These are phyloP conservation scores for Aspergillus coremiiformis DNA, from an alignment of 495 filamentous ascomycete genomes.

Conservation along the genomic window DNA sequence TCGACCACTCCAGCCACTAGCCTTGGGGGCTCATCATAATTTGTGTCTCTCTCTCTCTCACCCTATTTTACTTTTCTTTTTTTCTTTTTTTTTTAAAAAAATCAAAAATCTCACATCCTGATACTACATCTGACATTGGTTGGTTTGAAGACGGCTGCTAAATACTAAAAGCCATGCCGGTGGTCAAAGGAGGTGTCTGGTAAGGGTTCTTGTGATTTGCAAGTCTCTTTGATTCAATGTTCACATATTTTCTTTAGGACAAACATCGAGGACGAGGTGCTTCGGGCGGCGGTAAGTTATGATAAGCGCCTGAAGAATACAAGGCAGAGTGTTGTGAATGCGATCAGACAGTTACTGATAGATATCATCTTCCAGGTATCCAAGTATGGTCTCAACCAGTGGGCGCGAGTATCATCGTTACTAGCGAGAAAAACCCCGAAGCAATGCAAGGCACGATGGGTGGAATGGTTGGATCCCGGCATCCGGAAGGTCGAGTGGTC, in stretches of 20 bases:
- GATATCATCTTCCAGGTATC: constrained; percentile 51
- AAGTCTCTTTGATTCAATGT: constrained; percentile 6
- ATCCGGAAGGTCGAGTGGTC: constrained; percentile 99
- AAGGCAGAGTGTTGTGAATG: background rate
- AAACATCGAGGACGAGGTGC: constrained; percentile 86
- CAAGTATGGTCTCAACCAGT: constrained; percentile 97
- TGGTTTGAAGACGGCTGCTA: constrained; percentile 3
- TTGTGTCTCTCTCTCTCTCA: background rate
- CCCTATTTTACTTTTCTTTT: too few relatives aligned
- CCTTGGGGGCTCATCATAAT: background rate
- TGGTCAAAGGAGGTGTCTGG: constrained; percentile 98
- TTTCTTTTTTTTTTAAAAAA: too few relatives aligned
- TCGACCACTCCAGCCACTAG: constrained; percentile 5
- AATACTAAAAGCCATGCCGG: constrained; percentile 59
- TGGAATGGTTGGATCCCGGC: constrained; percentile 94
- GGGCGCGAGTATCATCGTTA: constrained; percentile 96
- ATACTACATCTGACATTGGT: constrained; percentile 4
- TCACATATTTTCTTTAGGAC: constrained; percentile 42
- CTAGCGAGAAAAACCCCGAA: constrained; percentile 97
- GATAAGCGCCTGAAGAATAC: background rate
- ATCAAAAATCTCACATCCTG: background rate
- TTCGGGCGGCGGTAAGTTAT: constrained; percentile 65
- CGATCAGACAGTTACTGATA: constrained; percentile 14
- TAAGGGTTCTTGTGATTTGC: constrained; percentile 45
- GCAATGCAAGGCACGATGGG: constrained; percentile 97